These are phyloP conservation scores for Suillus fuscotomentosus DNA, from an alignment of 768 basidiomycete genomes.

Conservation along the genomic window DNA sequence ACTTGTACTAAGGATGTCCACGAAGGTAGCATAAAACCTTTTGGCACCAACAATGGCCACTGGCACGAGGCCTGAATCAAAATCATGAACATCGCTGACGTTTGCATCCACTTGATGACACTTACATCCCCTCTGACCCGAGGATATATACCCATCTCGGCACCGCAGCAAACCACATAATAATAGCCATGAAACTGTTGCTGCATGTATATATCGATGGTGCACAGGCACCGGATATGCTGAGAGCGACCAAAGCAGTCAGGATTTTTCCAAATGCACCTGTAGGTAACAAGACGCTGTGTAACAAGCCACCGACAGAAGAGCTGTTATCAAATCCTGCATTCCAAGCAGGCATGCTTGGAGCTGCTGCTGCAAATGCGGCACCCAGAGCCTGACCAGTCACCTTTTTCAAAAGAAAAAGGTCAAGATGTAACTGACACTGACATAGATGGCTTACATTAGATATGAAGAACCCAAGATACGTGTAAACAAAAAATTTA, in stretches of 20 bases:
- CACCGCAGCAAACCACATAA: not conserved
- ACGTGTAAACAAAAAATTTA: not conserved
- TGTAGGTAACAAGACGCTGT: not conserved
- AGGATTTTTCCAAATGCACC: not conserved
- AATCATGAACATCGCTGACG: not conserved
- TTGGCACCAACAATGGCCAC: not conserved
- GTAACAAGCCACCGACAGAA: not conserved
- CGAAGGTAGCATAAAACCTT: not conserved
- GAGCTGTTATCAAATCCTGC: not conserved
- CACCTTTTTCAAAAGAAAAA: not conserved
- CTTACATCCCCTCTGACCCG: not conserved
- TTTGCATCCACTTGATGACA: not conserved
- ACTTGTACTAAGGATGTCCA: not conserved
- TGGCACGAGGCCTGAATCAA: not conserved
- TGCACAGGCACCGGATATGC: not conserved
- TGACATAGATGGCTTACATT: not conserved
- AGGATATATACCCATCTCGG: not conserved
- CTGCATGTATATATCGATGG: not conserved
- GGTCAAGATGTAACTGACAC: not conserved
- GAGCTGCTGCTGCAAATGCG: not conserved
- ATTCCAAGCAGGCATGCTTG: not conserved
- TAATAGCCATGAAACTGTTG: not conserved
- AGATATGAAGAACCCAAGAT: not conserved
- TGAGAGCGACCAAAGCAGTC: not conserved
- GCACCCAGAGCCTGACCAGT: not conserved